Evolutionary conservation across 2,329 filamentous ascomycete genomes (phyloP), one percentile per base, ranked within the genome.

Genomic region (Xylaria multiplex): DNA sequence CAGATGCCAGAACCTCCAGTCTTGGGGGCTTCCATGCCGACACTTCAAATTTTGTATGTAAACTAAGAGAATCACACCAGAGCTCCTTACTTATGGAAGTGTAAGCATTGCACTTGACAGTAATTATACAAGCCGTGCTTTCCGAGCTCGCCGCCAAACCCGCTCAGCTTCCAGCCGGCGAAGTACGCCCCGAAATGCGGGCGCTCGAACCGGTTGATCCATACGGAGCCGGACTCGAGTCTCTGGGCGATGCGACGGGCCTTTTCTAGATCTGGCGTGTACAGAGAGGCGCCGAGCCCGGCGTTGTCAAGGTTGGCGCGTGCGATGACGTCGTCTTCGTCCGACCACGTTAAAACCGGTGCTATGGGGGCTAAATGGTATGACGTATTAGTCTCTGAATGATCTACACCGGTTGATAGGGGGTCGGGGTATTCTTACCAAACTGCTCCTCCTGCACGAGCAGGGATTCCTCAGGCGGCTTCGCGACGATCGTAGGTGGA

Each of bases 291-390:
- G 72, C 97, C 93, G 72, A 91, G 93, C 72, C 96, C 87, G 9
- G 86, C 83, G 77, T 93, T 96, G 85, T 99, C 98, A 85, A 95
- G 97, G 79, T 97, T 97, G 61, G 93, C 87, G 3, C 86, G 81
- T 1, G 74, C 73, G 35, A 91, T 77, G 0, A 89, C 86, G 19
- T 90, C 87, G 5, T 83, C 83, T 66, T 91, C 88, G 32, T 85
- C 81, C 0, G 79, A 79, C 88, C 88, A 92, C 22, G 82, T 84
- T 62, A 90, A 73, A 7, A 91, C 78, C 0, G 89, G 89, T 1
- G 91, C 81, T 37, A 92, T 87, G 0, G 90, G 90, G 0, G 84
- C 83, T 83, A 37, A 19, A 30, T 11, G 14, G 13, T 8, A 22
- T 43, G 14, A 16, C n/a, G 19, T 24, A 22, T 53, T 62, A 54